These are phyloP conservation scores for Microcos paniculata DNA, from an alignment of 345 rosid species.

Conservation along the genomic window DNA sequence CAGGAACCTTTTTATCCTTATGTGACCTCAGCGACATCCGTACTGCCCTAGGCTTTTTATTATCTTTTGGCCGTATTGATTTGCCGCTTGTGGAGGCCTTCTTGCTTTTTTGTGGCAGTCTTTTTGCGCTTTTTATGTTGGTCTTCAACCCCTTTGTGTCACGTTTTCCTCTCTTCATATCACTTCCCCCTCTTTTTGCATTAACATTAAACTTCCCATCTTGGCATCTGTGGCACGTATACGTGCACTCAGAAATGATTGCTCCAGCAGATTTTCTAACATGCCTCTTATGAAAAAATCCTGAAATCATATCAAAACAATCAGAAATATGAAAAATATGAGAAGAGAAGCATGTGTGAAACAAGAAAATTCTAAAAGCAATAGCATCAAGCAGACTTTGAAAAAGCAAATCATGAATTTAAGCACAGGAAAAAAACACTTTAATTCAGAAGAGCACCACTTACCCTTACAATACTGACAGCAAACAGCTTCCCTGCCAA, in stretches of 20 bases:
- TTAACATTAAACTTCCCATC: slow-evolving; percentile 31
- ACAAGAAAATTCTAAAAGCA: neutral
- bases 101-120: slow-evolving; percentile 38
- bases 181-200: slow-evolving; percentile 25
- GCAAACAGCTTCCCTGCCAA: slow-evolving; percentile 87
- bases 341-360: neutral
- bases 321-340: neutral
- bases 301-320: slow-evolving; percentile 44
- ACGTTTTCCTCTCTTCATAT: slow-evolving; percentile 31
- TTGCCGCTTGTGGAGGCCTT: slow-evolving; percentile 29
- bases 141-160: slow-evolving; percentile 35
- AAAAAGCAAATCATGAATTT: slow-evolving; percentile 1
- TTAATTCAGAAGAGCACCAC: slow-evolving; percentile 26
- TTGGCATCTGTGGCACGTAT: slow-evolving; percentile 66
- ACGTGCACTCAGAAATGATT: slow-evolving; percentile 32
- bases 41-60: slow-evolving; percentile 35
- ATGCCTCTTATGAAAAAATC: slow-evolving; percentile 79
- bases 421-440: neutral
- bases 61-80: slow-evolving; percentile 29
- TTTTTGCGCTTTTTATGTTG: slow-evolving; percentile 36
- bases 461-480: slow-evolving; percentile 84
- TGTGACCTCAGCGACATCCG: slow-evolving; percentile 33
- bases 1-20: slow-evolving; percentile 51
- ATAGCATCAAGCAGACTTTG: neutral
- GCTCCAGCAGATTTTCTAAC: slow-evolving; percentile 58